Percentiles rank a stretch among this genome's conserved stretches.
Conservation (phyloP, 352 stramenopile genomes). For the Phytophthora crassamura region DNA sequence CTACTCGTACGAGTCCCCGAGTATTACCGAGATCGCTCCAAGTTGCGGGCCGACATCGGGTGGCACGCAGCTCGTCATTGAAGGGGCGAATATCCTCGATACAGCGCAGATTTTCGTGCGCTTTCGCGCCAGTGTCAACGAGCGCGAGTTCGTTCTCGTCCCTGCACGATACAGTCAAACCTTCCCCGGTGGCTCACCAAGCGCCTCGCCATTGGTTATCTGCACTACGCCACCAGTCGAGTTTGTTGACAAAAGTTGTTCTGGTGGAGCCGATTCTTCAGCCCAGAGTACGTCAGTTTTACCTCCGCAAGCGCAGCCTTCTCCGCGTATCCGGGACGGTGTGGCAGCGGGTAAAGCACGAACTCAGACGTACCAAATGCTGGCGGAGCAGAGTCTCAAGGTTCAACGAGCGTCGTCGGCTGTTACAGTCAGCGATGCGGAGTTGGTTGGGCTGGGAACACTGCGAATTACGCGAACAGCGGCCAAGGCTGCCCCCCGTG, state of each 20-base stretch:
- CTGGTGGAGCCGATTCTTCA: constrained; percentile 7
- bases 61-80: constrained; percentile 64
- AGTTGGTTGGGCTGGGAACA: constrained; percentile 9
- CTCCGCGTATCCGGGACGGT: constrained; percentile 36
- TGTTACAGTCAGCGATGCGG: constrained; percentile 5
- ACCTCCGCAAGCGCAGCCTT: constrained; percentile 19
- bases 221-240: constrained; percentile 65
- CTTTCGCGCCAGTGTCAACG: constrained; percentile 65
- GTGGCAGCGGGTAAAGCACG: constrained; percentile 43
- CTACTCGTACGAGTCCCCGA: constrained; percentile 74
- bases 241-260: constrained; percentile 52
- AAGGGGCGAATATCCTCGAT: constrained; percentile 66
- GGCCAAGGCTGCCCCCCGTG: constrained; percentile 18
- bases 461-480: constrained; percentile 28
- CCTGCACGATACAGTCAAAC: constrained; percentile 59
- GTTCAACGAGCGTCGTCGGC: constrained; percentile 16
- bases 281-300: constrained; percentile 8
- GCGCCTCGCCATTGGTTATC: constrained; percentile 59
- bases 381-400: constrained; percentile 64
- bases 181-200: constrained; percentile 65
- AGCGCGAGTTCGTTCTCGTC: constrained; percentile 68
- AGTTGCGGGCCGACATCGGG: constrained; percentile 66
- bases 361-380: constrained; percentile 60
- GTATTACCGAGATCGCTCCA: constrained; percentile 63
- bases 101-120: constrained; percentile 83